Evolutionary conservation across 139 green algal genomes (phyloP), one percentile per base, ranked within the genome.

Genomic region (Chlorella sorokiniana): DNA sequence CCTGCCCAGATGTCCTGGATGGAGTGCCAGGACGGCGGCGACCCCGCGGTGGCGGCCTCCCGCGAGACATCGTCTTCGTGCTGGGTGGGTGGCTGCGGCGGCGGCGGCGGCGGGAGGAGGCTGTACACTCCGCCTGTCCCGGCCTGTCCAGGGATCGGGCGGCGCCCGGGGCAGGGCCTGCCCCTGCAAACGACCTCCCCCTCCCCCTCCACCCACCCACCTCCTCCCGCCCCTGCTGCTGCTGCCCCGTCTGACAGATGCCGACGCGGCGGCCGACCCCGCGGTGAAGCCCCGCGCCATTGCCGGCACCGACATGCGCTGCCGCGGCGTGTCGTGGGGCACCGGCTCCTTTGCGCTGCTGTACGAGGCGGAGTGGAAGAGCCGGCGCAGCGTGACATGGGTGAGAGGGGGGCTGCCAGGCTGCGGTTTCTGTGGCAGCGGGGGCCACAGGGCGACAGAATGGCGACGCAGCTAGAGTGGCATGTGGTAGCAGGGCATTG

Each of bases 351-450:
- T 99, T 67, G 95, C 96, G 31, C 77, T 99, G 51, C 61, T 98
- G 70, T 99, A 98, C 70, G 94, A 99, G 89, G 88, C 75, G 11
- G 94, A 93, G 90, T 97, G 93, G 91, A 95, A 96, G 84, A 96
- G 82, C 4, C 81, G 95, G 56, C 83, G 88, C 38, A 88, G 77
- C 69, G 69, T 89, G 29, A 88, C 89, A 40, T 91, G 64, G 79
- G 82, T 80, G 29, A 44, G 87, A n/a, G n/a, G n/a, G n/a, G n/a
- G n/a, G n/a, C n/a, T n/a, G n/a, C n/a, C n/a, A n/a, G n/a, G n/a
- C n/a, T n/a, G n/a, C n/a, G n/a, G n/a, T n/a, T n/a, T n/a, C n/a
- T n/a, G n/a, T n/a, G n/a, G n/a, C n/a, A n/a, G n/a, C n/a, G n/a
- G n/a, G n/a, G n/a, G n/a, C n/a, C n/a, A n/a, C n/a, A n/a, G n/a